Evolutionary conservation across 1,139 yeast genomes (phyloP).

Genomic region (Saccharomycopsis crataegensis): DNA sequence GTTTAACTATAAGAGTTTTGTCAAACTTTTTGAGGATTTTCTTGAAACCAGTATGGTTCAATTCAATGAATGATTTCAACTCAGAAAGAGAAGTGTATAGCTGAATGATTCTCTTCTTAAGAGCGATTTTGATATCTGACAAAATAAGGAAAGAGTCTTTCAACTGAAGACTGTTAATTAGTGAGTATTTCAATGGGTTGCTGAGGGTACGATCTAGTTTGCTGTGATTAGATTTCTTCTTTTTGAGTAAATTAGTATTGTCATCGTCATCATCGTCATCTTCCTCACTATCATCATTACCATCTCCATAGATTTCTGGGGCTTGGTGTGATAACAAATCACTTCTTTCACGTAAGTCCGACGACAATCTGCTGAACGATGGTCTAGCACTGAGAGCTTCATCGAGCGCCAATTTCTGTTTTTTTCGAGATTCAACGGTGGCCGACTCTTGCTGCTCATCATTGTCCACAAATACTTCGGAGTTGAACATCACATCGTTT

Average conservation of each 20-base stretch:
- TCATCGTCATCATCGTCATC: conserved; percentile 29
- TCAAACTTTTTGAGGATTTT: conserved; percentile 67
- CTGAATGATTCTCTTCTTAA: conserved; percentile 59
- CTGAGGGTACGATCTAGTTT: neutral
- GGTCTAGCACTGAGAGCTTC: neutral
- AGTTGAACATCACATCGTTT: conserved; percentile 2
- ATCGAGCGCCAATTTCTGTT: neutral
- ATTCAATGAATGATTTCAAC: conserved; percentile 56
- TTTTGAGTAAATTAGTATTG: conserved; percentile 18
- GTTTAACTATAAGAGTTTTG: conserved; percentile 58
- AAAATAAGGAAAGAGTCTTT: conserved; percentile 28
- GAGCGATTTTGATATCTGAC: conserved; percentile 45
- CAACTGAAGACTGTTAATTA: conserved; percentile 18
- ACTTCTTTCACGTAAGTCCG: conserved; percentile 12
- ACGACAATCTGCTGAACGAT: conserved; percentile 5
- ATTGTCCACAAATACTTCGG: neutral
- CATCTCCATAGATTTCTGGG: conserved; percentile 18
- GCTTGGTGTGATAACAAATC: conserved; percentile 9
- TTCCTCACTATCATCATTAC: conserved; percentile 21
- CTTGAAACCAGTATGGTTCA: conserved; percentile 60
- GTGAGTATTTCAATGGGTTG: conserved; percentile 3
- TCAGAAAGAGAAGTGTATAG: conserved; percentile 75
- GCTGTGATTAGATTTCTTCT: conserved; percentile 1
- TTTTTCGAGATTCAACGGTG: neutral
- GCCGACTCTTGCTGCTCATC: neutral